Evolutionary conservation across 139 green algal genomes (phyloP), one percentile per base, ranked within the genome.

Genomic region (Micractinium sp.): DNA sequence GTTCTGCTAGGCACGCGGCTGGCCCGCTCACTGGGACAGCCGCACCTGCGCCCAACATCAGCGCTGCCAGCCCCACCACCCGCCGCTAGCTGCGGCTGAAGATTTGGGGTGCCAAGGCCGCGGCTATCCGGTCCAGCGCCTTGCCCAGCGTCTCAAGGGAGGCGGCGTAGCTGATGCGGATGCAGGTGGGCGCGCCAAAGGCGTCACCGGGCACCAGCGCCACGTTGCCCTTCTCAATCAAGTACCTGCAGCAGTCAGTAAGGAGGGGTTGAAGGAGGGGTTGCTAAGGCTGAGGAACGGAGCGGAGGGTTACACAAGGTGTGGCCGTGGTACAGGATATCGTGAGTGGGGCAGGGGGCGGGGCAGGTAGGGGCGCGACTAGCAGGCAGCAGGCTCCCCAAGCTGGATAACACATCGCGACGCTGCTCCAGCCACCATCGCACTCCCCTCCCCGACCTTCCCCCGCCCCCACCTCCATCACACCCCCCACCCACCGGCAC

Each of bases 121-220:
- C 71, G 31, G 92, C 90, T 3, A 99, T 93, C 39, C 98, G 81
- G 87, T 96, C 88, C 74, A 99, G 84, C 15, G 97, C 98, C 63
- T 96, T 89, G 60, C 93, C 86, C 71, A 99, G 90, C 1, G 92
- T 96, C 7, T 95, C 94, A 92, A 98, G 86, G 18, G 93, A 96
- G 0, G 97, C 95, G 29, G 98, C 98, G 88, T 99, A 99, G 3
- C 95, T 98, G 71, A 99, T 97, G 27, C 98, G 95, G 19, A 99
- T 92, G 89, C 95, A 98, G 66, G 92, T 79, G 56, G 96, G 95
- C 7, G 93, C 93, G 29, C 98, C 98, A 93, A 99, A 99, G 1
- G 98, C 98, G 78, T 98, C 95, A 0, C 98, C 98, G 2, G 98
- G 98, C 38, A 99, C 98, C 29, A 98, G 82, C 0, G 97, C 98